Evolutionary conservation across 805 yeast species (phyloP), one percentile per base, ranked within the genome.

Genomic region (Hyphopichia homilentoma): DNA sequence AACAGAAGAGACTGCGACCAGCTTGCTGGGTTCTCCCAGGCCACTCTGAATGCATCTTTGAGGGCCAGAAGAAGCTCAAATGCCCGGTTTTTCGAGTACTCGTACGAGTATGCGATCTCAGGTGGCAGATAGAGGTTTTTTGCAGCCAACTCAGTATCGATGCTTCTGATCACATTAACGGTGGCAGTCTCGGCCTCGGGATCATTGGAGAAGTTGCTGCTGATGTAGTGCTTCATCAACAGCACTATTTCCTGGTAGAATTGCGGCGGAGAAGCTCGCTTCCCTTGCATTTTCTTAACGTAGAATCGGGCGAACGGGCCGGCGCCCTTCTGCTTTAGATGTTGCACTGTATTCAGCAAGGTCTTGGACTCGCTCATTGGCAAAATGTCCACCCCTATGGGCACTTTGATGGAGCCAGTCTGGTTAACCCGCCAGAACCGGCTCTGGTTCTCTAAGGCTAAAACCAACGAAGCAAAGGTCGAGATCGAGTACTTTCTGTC

Each of bases 141-240:
- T 16, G 30, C 16, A 16, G 27, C 13, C 13, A 40, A 21, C 13
- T 30, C 21, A 11, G 20, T 23, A 27, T 61, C 65, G 6, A 61
- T 43, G 21, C 43, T 34, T 25, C 70, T 41, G 11, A 66, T 47
- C 3, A 65, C 39, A 7, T 52, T 46, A 6, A 57, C 61, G 12
- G 79, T 57, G 15, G 74, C 51, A 0, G 85, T 69, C 32, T 73
- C 77, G 5, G 71, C 52, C 9, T 54, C 53, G 2, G 59, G 63
- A 14, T 70, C 67, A 46, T 75, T 70, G 12, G 59, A 48, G 20
- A 72, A 46, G 29, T 79, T 77, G 0, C 79, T 81, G 5, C 76
- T 73, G 2, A 75, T 67, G 48, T 75, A 81, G 25, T 75, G 73
- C 38, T 69, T 72, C 33, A 82, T 48, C 29, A 81, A 40, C 14